Percentiles rank a stretch among this genome's conserved stretches.
These are phyloP conservation scores for Alternaria consortialis DNA, from an alignment of 2,329 filamentous ascomycete genomes.

Conservation along the genomic window DNA sequence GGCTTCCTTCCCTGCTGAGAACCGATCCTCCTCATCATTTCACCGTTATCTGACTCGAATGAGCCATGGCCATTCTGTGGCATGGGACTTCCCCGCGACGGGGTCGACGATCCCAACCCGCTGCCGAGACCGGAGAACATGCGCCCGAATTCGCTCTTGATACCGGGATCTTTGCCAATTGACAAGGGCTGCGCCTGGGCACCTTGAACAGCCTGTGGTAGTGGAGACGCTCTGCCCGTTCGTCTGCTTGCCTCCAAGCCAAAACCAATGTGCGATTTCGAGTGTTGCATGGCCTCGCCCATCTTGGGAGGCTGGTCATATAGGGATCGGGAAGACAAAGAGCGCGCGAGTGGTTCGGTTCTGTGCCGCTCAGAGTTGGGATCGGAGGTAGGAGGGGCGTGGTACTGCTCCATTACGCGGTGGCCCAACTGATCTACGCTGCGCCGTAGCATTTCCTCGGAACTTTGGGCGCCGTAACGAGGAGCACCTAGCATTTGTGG, in stretches of 20 bases:
- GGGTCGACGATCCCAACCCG: conserved; percentile 67
- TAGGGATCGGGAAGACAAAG: conserved; percentile 44
- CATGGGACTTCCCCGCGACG: conserved; percentile 62
- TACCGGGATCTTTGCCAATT: conserved; percentile 82
- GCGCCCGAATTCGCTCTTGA: conserved; percentile 93
- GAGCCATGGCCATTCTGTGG: conserved; percentile 43
- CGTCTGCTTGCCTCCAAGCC: conserved; percentile 78
- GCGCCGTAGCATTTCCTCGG: conserved; percentile 46
- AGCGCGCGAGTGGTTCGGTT: conserved; percentile 46
- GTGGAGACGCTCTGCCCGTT: conserved; percentile 82
- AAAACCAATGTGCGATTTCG: conserved; percentile 76
- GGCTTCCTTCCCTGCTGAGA: conserved; percentile 50
- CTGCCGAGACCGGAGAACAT: conserved; percentile 94
- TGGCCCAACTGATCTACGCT: conserved; percentile 45
- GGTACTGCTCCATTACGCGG: conserved; percentile 50
- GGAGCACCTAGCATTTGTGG: conserved; percentile 32
- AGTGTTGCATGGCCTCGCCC: conserved; percentile 66
- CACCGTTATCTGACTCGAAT: conserved; percentile 40
- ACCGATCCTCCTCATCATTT: conserved; percentile 45
- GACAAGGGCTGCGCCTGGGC: conserved; percentile 83
- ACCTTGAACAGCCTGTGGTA: conserved; percentile 93
- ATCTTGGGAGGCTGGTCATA: conserved; percentile 53
- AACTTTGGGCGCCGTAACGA: conserved; percentile 33
- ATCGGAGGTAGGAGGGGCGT: conserved; percentile 51
- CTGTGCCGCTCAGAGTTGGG: conserved; percentile 48